Conservation (phyloP, 805 yeast species). For the Metahyphopichia silvanorum region DNA sequence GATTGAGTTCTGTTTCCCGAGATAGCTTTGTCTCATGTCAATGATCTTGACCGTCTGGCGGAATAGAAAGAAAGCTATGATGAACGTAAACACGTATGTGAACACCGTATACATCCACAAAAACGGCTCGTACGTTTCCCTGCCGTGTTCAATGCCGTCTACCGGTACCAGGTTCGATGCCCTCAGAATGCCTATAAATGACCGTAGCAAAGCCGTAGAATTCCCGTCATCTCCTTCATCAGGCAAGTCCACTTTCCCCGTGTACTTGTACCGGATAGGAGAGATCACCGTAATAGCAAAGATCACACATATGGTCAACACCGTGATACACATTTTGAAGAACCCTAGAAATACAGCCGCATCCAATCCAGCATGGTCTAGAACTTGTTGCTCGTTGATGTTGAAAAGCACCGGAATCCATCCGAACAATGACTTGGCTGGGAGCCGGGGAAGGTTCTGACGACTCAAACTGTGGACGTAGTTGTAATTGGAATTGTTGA, state of each 20-base stretch:
- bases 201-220: background rate
- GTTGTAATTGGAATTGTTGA: conserved; percentile 43
- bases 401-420: conserved; percentile 72
- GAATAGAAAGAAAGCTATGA: conserved; percentile 58
- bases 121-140: conserved; percentile 48
- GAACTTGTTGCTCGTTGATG: conserved; percentile 70
- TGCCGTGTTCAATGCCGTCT: conserved; percentile 2
- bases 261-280: conserved; percentile 78
- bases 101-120: conserved; percentile 85
- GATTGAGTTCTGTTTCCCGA: conserved; percentile 83
- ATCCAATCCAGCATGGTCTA: conserved; percentile 90
- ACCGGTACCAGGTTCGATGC: conserved; percentile 1
- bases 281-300: conserved; percentile 75
- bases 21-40: conserved; percentile 69
- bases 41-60: conserved; percentile 74
- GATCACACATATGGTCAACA: conserved; percentile 59
- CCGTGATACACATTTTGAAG: conserved; percentile 81
- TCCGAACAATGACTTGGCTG: conserved; percentile 60
- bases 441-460: conserved; percentile 56
- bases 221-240: conserved; percentile 9
- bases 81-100: conserved; percentile 78
- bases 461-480: conserved; percentile 42
- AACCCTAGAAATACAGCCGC: conserved; percentile 90
- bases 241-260: conserved; percentile 51
- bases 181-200: conserved; percentile 1